Percentiles rank a stretch among this genome's conserved stretches.
Conservation (phyloP, 1,284 basidiomycete species). For the Phlebopus sp. region DNA sequence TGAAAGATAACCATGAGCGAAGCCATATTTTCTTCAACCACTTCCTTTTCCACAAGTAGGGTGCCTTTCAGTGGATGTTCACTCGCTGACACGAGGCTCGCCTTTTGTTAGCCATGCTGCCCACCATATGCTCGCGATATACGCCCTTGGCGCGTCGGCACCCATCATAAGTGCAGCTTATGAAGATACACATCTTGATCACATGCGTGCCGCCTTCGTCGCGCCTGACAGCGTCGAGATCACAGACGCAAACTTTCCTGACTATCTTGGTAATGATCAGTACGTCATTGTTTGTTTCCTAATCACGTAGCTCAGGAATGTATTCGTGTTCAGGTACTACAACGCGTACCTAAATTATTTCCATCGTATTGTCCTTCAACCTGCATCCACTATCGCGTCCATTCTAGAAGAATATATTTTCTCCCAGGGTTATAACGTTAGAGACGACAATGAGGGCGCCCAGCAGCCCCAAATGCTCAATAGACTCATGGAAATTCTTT, state of each 20-base stretch:
- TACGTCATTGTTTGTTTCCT: constrained; percentile 11
- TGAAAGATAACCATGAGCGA: constrained; percentile 56
- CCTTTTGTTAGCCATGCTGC: constrained; percentile 35
- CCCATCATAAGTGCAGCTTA: constrained; percentile 41
- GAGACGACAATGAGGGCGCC: constrained; percentile 19
- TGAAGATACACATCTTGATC: constrained; percentile 26
- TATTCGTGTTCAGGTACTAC: constrained; percentile 20
- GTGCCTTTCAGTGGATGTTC: not conserved
- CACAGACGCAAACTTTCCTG: constrained; percentile 32
- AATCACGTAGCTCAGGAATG: not conserved
- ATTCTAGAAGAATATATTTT: constrained; percentile 25
- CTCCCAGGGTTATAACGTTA: constrained; percentile 12
- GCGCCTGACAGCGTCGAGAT: constrained; percentile 31
- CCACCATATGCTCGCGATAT: constrained; percentile 41
- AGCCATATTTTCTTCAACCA: constrained; percentile 66
- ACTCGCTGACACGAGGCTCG: not conserved
- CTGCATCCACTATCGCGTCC: constrained; percentile 5
- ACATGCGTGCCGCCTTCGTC: constrained; percentile 35
- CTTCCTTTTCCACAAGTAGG: constrained; percentile 56
- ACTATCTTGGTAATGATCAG: constrained; percentile 37
- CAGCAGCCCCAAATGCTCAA: constrained; percentile 31
- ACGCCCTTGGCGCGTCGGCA: constrained; percentile 40
- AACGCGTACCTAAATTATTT: constrained; percentile 27
- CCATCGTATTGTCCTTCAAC: constrained; percentile 17
- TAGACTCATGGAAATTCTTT: constrained; percentile 30